Evolutionary conservation across 2,329 filamentous ascomycete genomes (phyloP), one percentile per base, ranked within the genome.

Genomic region (Furcasterigmium sp.): DNA sequence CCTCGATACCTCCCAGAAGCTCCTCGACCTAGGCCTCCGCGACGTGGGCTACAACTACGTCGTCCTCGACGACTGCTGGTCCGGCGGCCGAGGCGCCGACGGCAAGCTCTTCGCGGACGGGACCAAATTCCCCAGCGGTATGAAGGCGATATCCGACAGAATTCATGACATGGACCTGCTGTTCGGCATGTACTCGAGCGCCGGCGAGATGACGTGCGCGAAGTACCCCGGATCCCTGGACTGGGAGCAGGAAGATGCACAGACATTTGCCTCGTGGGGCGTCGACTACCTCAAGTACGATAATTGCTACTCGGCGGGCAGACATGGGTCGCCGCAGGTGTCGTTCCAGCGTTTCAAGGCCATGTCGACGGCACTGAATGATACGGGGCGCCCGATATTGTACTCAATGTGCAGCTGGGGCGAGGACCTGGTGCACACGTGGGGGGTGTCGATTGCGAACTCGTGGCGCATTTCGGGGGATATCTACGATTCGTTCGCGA

Each of bases 231-330:
- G 37, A 13, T 28, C 25, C 25, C 53, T 76, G 17, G 74, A 70
- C 7, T 68, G 72, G 48, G 76, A 81, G 51, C 54, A 62, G 5
- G 56, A 72, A 10, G 77, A 80, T 53, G 76, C 76, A 1, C 51
- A 69, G 49, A 67, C 67, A 0, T 79, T 74, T 50, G 70, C 73
- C 3, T 60, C 62, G 18, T 77, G 73, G 73, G 71, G 69, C 3
- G 62, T 75, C 41, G 72, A 75, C 50, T 75, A 75, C 42, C 57
- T 75, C 26, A 76, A 76, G 59, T 74, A 75, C 48, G 71, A 75
- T 47, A 73, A 72, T 48, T 75, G 70, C 50, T 28, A 29, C 17
- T 38, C 37, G 20, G 25, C 25, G 21, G 37, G 37, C 15, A 20
- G 37, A 10, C 37, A 38, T 15, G 37, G 37, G n/a, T 26, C 37